Percentiles rank a stretch among this genome's conserved stretches.
Evolutionary conservation across 2,329 filamentous ascomycete genomes (phyloP).

Genomic region (Cladosporium sp.): DNA sequence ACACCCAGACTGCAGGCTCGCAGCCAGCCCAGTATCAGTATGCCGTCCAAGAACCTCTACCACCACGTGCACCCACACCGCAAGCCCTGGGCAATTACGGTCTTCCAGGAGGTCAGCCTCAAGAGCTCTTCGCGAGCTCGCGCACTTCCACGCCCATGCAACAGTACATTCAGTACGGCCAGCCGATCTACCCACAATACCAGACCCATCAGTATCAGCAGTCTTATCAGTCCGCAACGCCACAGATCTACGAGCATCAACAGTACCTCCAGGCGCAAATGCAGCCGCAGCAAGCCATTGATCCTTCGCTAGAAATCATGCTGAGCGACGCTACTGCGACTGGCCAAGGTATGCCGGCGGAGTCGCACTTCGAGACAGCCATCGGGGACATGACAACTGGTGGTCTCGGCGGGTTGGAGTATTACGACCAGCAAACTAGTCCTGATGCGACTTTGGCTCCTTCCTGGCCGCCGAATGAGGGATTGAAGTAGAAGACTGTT

Average conservation of each 20-base stretch:
- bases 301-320: slow-evolving; percentile 25
- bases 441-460: slow-evolving; percentile 24
- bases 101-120: slow-evolving; percentile 28
- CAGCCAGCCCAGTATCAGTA: slow-evolving; percentile 25
- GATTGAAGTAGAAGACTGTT: slow-evolving; percentile 7
- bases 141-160: slow-evolving; percentile 28
- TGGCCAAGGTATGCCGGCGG: slow-evolving; percentile 9
- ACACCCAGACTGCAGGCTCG: slow-evolving; percentile 20
- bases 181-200: slow-evolving; percentile 24
- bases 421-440: slow-evolving; percentile 23
- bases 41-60: slow-evolving; percentile 23
- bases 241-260: slow-evolving; percentile 27
- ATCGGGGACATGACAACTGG: slow-evolving; percentile 23
- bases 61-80: slow-evolving; percentile 25
- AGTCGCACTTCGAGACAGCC: slow-evolving; percentile 28
- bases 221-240: slow-evolving; percentile 13
- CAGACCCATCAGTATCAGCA: slow-evolving; percentile 19
- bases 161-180: slow-evolving; percentile 21
- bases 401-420: slow-evolving; percentile 18
- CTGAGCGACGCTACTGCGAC: slow-evolving; percentile 16
- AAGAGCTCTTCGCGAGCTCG: slow-evolving; percentile 27
- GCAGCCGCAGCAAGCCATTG: slow-evolving; percentile 28
- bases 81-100: slow-evolving; percentile 28
- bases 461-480: slow-evolving; percentile 22
- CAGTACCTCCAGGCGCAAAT: slow-evolving; percentile 27